Percentiles rank a stretch among this genome's conserved stretches.
Evolutionary conservation across 345 rosid genomes (phyloP).

Genomic region (Syzygium aqueum): DNA sequence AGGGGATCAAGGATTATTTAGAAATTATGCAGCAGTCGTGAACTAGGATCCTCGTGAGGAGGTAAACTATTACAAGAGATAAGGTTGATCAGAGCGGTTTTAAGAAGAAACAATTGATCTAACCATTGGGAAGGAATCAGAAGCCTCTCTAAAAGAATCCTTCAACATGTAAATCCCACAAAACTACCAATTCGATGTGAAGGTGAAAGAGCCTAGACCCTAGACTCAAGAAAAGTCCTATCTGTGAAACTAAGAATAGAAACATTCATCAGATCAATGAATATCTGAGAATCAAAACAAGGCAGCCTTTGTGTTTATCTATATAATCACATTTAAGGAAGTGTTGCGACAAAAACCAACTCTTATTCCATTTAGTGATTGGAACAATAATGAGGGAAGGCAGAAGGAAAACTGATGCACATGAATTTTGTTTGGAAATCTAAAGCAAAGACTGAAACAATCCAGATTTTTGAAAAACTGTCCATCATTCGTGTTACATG

Average conservation of each 20-base stretch:
- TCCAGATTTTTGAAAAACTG: neutral
- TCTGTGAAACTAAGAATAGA: neutral
- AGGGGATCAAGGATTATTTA: neutral
- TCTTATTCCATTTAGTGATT: neutral
- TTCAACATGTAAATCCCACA: neutral
- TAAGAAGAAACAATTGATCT: neutral
- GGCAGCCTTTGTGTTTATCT: neutral
- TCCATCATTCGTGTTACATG: neutral
- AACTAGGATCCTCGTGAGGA: neutral
- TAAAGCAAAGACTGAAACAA: neutral
- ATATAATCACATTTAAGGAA: neutral
- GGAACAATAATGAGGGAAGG: neutral
- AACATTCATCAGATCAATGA: neutral
- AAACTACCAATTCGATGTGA: neutral
- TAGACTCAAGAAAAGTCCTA: neutral
- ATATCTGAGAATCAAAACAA: neutral
- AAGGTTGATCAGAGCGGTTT: neutral
- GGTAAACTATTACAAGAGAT: neutral
- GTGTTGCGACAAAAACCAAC: neutral
- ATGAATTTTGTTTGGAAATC: neutral
- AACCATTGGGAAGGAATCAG: neutral
- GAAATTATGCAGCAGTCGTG: neutral
- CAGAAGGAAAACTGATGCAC: neutral
- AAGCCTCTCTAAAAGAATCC: neutral
- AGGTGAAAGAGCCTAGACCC: neutral